Evolutionary conservation across 1,284 basidiomycete species (phyloP).

Genomic region (Athelia sp.): DNA sequence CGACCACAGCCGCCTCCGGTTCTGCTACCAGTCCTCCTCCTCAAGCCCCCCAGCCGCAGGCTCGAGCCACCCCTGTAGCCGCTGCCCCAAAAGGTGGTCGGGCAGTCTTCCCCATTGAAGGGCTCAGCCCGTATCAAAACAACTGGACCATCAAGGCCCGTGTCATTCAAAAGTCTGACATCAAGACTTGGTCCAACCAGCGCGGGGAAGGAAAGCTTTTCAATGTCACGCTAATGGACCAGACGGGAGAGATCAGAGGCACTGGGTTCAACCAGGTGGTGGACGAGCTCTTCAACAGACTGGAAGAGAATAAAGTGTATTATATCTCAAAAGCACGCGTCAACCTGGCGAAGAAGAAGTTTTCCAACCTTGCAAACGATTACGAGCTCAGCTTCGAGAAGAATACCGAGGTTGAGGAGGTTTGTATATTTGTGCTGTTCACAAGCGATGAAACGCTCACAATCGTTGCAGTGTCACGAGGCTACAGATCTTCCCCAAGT

Average conservation of each 20-base stretch:
- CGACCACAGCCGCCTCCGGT: constrained; percentile 17
- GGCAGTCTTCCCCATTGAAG: constrained; percentile 83
- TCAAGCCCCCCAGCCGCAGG: constrained; percentile 13
- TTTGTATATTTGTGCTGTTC: constrained; percentile 20
- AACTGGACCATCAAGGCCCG: constrained; percentile 98
- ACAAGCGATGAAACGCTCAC: not conserved
- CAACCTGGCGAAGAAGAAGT: constrained; percentile 97
- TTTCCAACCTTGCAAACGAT: constrained; percentile 87
- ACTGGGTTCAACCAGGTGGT: constrained; percentile 91
- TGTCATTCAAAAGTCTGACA: constrained; percentile 86
- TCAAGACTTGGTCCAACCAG: constrained; percentile 86
- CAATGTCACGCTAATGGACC: constrained; percentile 91
- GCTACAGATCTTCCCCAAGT: constrained; percentile 70
- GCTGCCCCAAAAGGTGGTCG: constrained; percentile 24
- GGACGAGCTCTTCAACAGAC: constrained; percentile 77
- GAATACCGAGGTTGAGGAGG: constrained; percentile 80
- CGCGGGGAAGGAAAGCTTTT: constrained; percentile 96
- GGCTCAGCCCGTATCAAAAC: constrained; percentile 95
- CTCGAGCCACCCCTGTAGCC: constrained; percentile 14
- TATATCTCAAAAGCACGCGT: constrained; percentile 88
- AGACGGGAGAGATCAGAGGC: constrained; percentile 88
- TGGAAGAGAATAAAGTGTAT: constrained; percentile 94
- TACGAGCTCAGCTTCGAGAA: constrained; percentile 92
- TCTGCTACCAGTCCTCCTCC: constrained; percentile 18
- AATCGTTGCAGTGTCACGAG: constrained; percentile 65